Evolutionary conservation across 2,329 filamentous ascomycete genomes (phyloP).

Genomic region (Fusarium stilboides): DNA sequence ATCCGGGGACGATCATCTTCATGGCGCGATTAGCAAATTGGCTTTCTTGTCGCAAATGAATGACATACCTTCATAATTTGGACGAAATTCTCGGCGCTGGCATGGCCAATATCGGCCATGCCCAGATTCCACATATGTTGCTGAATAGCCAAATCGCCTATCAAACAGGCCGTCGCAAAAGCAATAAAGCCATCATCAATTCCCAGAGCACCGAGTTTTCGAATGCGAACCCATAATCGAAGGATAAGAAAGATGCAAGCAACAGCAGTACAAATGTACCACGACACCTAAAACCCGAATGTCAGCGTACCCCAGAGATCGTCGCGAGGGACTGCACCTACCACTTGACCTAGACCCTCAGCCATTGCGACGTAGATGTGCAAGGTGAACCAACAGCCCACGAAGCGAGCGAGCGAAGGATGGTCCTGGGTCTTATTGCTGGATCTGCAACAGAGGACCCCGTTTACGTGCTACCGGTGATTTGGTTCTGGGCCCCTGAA

Average conservation of each 20-base stretch:
- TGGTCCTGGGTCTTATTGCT: conserved; percentile 34
- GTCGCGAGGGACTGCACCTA: conserved; percentile 18
- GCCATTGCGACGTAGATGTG: conserved; percentile 42
- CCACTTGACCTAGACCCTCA: conserved; percentile 47
- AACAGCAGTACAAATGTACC: conserved; percentile 44
- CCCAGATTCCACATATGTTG: conserved; percentile 48
- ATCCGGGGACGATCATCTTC: conserved; percentile 59
- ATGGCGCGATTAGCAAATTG: background rate
- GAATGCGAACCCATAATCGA: conserved; percentile 41
- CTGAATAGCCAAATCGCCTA: conserved; percentile 45
- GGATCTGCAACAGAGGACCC: conserved; percentile 13
- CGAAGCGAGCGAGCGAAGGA: conserved; percentile 13
- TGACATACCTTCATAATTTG: conserved; percentile 45
- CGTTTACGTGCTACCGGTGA: conserved; percentile 6
- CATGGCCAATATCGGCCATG: conserved; percentile 47
- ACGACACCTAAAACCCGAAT: conserved; percentile 38
- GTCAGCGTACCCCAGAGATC: background rate
- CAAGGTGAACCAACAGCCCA: conserved; percentile 11
- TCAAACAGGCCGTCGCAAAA: conserved; percentile 38
- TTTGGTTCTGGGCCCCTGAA: background rate
- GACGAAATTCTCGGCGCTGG: conserved; percentile 43
- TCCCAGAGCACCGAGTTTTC: conserved; percentile 32
- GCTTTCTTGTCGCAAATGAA: fast-evolving
- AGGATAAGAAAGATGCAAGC: conserved; percentile 38
- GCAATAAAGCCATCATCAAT: conserved; percentile 43